Conservation (phyloP, 2,329 filamentous ascomycete genomes). For the Rhynchosporium graminicola region DNA sequence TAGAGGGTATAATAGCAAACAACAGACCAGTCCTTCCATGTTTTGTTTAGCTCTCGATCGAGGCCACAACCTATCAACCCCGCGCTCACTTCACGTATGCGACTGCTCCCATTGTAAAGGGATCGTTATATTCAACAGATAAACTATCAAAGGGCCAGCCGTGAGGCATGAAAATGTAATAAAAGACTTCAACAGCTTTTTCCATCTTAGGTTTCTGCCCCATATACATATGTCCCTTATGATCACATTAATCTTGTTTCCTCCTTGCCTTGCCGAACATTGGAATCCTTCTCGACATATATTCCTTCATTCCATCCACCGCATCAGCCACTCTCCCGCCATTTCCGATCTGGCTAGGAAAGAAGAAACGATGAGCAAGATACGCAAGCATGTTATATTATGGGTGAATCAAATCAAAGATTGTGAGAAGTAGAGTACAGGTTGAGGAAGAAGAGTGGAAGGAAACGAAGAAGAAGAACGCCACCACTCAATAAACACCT, state of each 20-base stretch:
- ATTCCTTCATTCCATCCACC: not conserved
- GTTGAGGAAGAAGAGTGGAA: constrained; percentile 17
- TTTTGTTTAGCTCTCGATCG: not conserved
- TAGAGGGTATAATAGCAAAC: too few relatives aligned
- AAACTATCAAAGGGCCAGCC: constrained; percentile 35
- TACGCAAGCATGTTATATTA: constrained; percentile 26
- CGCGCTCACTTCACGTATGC: not conserved
- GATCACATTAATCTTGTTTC: constrained; percentile 15
- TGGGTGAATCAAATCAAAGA: constrained; percentile 28
- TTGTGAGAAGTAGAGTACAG: constrained; percentile 37
- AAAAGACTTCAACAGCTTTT: constrained; percentile 24
- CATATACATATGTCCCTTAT: constrained; percentile 18
- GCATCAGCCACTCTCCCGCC: not conserved
- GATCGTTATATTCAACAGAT: constrained; percentile 21
- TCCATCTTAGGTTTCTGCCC: constrained; percentile 22
- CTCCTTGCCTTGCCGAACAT: not conserved
- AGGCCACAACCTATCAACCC: not conserved
- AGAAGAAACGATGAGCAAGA: constrained; percentile 14
- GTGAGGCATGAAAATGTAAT: constrained; percentile 36
- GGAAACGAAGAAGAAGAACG: constrained; percentile 7
- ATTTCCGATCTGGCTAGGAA: not conserved
- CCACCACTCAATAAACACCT: not conserved
- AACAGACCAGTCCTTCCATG: not conserved
- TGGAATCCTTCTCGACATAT: constrained; percentile 6
- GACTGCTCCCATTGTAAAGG: constrained; percentile 4